Percentiles rank a stretch among this genome's conserved stretches.
These are phyloP conservation scores for Coniosporium tulheliwenetii DNA, from an alignment of 2,329 filamentous ascomycete species.

Conservation along the genomic window DNA sequence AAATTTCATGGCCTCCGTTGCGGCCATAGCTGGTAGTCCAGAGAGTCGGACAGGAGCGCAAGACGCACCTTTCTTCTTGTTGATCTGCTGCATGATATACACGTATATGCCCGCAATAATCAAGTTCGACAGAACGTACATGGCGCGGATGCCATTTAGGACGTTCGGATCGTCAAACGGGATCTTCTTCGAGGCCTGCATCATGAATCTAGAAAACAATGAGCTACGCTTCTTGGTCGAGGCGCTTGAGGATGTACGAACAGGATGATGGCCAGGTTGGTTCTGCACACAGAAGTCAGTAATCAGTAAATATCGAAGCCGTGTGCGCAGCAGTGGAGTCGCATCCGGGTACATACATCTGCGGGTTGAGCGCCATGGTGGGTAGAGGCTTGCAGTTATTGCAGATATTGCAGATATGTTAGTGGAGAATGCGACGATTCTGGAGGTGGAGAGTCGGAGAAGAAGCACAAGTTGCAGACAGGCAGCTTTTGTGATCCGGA, in stretches of 20 bases:
- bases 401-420: no score
- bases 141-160: slow-evolving; percentile 44
- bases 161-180: slow-evolving; percentile 80
- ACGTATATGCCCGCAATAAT: slow-evolving; percentile 75
- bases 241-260: slow-evolving; percentile 5
- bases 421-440: no score
- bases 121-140: slow-evolving; percentile 58
- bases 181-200: slow-evolving; percentile 93
- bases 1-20: no score
- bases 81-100: slow-evolving; percentile 72
- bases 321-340: not conserved
- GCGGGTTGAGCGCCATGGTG: slow-evolving; percentile 7
- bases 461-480: no score
- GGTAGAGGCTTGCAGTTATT: no score
- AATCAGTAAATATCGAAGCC: slow-evolving; percentile 10
- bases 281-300: slow-evolving; percentile 34
- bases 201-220: slow-evolving; percentile 47
- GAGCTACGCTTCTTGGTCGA: slow-evolving; percentile 1
- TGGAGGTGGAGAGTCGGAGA: no score
- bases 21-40: no score
- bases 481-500: no score
- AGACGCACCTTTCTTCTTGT: slow-evolving; percentile 83
- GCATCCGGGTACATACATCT: slow-evolving; percentile 7
- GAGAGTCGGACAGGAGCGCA: not conserved
- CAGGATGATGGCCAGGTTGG: slow-evolving; percentile 87